Conservation (phyloP, 176 grass and related monocot genomes). For the Cymbopogon citratus region DNA sequence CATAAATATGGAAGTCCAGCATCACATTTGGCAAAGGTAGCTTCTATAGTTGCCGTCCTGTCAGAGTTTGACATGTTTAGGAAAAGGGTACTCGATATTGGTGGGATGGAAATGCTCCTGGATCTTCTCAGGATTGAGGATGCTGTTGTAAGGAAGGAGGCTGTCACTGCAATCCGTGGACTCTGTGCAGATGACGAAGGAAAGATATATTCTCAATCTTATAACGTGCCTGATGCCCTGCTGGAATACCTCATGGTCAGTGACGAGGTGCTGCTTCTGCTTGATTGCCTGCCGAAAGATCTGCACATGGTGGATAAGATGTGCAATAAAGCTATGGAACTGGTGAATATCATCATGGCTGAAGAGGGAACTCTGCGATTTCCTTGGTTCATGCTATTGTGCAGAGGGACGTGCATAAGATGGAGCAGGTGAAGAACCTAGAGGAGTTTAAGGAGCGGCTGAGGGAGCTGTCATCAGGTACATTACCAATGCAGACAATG, state of each 20-base stretch:
- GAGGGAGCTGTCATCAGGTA: slow-evolving; percentile 16
- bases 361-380: slow-evolving; percentile 18
- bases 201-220: neutral
- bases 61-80: slow-evolving; percentile 36
- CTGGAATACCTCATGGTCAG: slow-evolving; percentile 28
- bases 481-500: slow-evolving; percentile 30
- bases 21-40: slow-evolving; percentile 23
- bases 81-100: slow-evolving; percentile 16
- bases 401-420: slow-evolving; percentile 16
- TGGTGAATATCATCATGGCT: slow-evolving; percentile 26
- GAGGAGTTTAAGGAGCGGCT: slow-evolving; percentile 30
- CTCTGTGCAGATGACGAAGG: slow-evolving; percentile 24
- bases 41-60: slow-evolving; percentile 26
- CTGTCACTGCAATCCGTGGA: slow-evolving; percentile 27
- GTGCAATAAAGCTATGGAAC: neutral
- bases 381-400: slow-evolving; percentile 27
- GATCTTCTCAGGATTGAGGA: slow-evolving; percentile 33
- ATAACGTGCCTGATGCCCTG: slow-evolving; percentile 20
- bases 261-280: slow-evolving; percentile 30
- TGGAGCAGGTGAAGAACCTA: slow-evolving; percentile 33
- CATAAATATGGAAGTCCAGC: neutral
- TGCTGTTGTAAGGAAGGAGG: slow-evolving; percentile 23
- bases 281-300: slow-evolving; percentile 20
- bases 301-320: neutral
- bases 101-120: slow-evolving; percentile 34